Evolutionary conservation across 805 yeast genomes (phyloP).

Genomic region (Pichia manshurica): DNA sequence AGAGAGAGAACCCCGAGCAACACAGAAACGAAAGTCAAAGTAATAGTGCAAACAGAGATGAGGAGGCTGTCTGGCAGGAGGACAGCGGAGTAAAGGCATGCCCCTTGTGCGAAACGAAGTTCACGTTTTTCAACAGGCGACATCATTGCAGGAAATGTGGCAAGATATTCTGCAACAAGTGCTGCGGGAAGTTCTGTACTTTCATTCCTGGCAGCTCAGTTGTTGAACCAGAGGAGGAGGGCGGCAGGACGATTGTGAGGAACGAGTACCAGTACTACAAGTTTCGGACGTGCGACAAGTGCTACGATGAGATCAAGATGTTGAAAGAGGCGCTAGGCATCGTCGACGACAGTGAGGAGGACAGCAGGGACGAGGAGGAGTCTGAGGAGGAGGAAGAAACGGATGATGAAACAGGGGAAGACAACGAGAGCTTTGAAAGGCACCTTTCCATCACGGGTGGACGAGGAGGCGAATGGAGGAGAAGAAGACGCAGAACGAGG

Average conservation of each 20-base stretch:
- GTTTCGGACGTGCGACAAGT: conserved; percentile 71
- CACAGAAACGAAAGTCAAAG: neutral
- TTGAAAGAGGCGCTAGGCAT: conserved; percentile 37
- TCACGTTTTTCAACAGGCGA: conserved; percentile 60
- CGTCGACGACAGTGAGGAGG: conserved; percentile 2
- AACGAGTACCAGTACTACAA: conserved; percentile 40
- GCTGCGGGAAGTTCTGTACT: conserved; percentile 49
- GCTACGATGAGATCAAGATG: conserved; percentile 58
- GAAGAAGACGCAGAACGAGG: neutral
- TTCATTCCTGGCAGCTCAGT: conserved; percentile 58
- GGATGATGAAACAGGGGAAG: neutral
- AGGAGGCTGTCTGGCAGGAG: conserved; percentile 55
- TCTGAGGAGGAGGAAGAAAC: neutral
- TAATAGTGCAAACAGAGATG: neutral
- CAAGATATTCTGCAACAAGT: conserved; percentile 63
- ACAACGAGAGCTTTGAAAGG: conserved; percentile 1
- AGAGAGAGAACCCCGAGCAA: too few species aligned
- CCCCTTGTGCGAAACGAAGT: conserved; percentile 45
- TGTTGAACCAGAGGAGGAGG: conserved; percentile 34
- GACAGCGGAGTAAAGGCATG: conserved; percentile 53
- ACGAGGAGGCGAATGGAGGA: neutral
- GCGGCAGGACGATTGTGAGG: conserved; percentile 10
- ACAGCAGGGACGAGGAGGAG: neutral
- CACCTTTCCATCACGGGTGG: neutral
- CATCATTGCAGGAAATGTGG: conserved; percentile 88